Conservation (phyloP, 306 rosid genomes). For the Sophora flavescens region DNA sequence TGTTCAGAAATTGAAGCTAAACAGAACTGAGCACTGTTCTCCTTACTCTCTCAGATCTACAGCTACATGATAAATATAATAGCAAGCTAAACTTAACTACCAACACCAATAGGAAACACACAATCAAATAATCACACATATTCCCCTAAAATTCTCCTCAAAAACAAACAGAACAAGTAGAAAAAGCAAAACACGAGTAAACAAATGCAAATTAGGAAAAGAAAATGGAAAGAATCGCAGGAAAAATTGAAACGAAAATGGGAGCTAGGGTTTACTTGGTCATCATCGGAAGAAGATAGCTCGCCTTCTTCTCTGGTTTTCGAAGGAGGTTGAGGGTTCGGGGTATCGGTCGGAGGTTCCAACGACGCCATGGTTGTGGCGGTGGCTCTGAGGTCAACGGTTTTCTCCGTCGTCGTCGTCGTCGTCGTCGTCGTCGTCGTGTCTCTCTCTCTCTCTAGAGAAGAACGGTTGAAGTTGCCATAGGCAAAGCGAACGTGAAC, state of each 20-base stretch:
- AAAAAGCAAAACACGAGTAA: not conserved
- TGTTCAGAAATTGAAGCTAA: not conserved
- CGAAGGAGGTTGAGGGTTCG: conserved; percentile 38
- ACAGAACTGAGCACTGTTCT: not conserved
- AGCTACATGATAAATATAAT: not conserved
- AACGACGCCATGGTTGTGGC: conserved; percentile 42
- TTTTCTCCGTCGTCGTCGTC: conserved; percentile 53
- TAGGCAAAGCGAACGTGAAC: conserved; percentile 5
- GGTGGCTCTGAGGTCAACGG: conserved; percentile 43
- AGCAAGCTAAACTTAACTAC: conserved; percentile 13
- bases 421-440: conserved; percentile 39
- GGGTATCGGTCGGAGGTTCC: conserved; percentile 34
- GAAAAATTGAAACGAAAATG: not conserved
- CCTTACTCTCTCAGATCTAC: conserved; percentile 36
- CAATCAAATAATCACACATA: not conserved
- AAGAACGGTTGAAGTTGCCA: not conserved
- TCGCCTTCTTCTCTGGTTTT: conserved; percentile 90
- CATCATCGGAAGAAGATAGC: conserved; percentile 67
- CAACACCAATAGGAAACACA: not conserved
- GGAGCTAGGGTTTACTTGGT: conserved; percentile 54
- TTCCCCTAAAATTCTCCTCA: not conserved
- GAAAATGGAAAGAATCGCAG: not conserved
- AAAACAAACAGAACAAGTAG: conserved; percentile 15
- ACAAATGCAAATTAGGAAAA: not conserved
- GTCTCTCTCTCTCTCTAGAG: conserved; percentile 17